These are phyloP conservation scores for Lactifluus volemus DNA, from an alignment of 768 basidiomycete genomes.

Conservation along the genomic window DNA sequence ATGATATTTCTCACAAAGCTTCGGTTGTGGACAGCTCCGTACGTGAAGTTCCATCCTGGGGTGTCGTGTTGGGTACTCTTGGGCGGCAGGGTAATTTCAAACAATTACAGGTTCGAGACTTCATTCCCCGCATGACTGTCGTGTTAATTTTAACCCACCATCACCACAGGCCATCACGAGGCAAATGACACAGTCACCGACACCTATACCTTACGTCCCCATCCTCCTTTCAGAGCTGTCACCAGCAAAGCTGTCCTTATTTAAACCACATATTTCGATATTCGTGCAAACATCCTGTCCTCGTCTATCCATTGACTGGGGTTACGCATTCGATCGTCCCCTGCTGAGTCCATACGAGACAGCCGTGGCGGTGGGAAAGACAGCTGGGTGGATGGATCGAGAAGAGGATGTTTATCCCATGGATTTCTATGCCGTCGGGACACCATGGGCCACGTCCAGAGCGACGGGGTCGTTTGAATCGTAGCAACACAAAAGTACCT, in stretches of 20 bases:
- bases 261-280: slow-evolving; percentile 71
- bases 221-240: slow-evolving; percentile 96
- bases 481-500: slow-evolving; percentile 1
- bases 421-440: slow-evolving; percentile 89
- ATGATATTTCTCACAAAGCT: slow-evolving; percentile 15
- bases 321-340: slow-evolving; percentile 87
- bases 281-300: slow-evolving; percentile 98
- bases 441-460: slow-evolving; percentile 66
- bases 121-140: not conserved
- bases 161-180: slow-evolving; percentile 55
- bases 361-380: slow-evolving; percentile 68
- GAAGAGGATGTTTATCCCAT: slow-evolving; percentile 67
- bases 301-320: slow-evolving; percentile 96
- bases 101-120: slow-evolving; percentile 60
- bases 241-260: slow-evolving; percentile 83
- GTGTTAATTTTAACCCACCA: not conserved
- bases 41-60: slow-evolving; percentile 50
- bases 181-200: slow-evolving; percentile 49
- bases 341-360: slow-evolving; percentile 92
- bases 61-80: slow-evolving; percentile 86
- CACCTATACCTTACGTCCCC: slow-evolving; percentile 67
- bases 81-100: slow-evolving; percentile 90
- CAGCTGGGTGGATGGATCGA: slow-evolving; percentile 54
- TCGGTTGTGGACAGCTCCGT: slow-evolving; percentile 18
- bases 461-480: slow-evolving; percentile 24